Base-by-base conservation (phyloP, 2,329 filamentous ascomycete genomes). In the Diaporthe citrichinensis region DNA sequence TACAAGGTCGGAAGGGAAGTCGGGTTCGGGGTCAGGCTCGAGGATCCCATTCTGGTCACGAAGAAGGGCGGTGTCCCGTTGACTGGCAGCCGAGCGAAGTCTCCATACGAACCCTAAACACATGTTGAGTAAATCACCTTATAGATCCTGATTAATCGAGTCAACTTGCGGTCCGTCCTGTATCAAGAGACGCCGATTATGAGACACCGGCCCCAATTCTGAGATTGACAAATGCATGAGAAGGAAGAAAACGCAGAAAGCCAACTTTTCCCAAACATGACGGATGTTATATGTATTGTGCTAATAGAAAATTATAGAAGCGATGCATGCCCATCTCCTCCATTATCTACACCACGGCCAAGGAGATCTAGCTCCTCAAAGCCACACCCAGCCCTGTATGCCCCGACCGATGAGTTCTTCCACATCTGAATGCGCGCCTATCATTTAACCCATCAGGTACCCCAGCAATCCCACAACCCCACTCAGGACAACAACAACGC, bases 21-120 rank as follows among this genome's bases (percentile, higher is more conserved):
- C 15, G 81, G 80, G 12, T 82, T 82, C 36, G 81, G 81, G 17
- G 78, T 81, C 23, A 77, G 81, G 39, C 77, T 81, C 3, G 81
- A 81, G 67, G 81, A 82, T 58, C 80, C 81, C 3, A 80, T 82
- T 17, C 76, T 81, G 20, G 80, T 82, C 3, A 80, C 80, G 1
- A 78, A 78, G 69, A 72, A 79, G 0, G 81, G 80, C 4, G 80
- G 81, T 9, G 78, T 79, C 5, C 79, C 80, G 3, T 68, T 82
- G 67, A 79, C 80, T 4, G 81, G 81, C 15, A 76, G 78, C n/a
- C 78, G 80, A 55, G 81, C 81, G 25, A 62, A 76, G 12, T 82
- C 81, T n/a, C 81, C 81, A 12, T 81, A 78, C 51, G 79, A 82
- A 41, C 79, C 78, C 20, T 82, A 55, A 75, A 10, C 20, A 57